These are phyloP conservation scores for Cladochytrium tenue DNA, from an alignment of 371 early-diverging fungal species.

Conservation along the genomic window DNA sequence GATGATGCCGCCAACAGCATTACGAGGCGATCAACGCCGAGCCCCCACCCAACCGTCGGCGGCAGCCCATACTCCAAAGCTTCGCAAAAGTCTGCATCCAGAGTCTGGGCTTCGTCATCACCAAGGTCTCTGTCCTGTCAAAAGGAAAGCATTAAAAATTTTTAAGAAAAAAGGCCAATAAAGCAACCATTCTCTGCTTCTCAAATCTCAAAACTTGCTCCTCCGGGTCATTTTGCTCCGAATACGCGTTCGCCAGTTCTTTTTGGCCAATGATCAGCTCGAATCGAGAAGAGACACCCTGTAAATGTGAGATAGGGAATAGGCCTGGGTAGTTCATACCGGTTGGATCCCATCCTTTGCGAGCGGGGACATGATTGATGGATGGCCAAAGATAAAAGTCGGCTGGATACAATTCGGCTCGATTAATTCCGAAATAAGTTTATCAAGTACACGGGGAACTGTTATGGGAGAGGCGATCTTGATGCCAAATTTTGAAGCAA, in stretches of 20 bases:
- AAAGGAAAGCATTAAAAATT: background rate
- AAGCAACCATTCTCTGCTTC: constrained; percentile 52
- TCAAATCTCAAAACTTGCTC: constrained; percentile 90
- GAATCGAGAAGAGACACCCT: constrained; percentile 77
- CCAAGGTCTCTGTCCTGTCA: constrained; percentile 65
- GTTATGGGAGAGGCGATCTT: constrained; percentile 71
- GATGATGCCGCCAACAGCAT: constrained; percentile 84
- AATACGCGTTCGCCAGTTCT: constrained; percentile 97
- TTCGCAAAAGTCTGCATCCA: constrained; percentile 84
- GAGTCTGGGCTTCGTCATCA: constrained; percentile 80
- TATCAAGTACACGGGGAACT: constrained; percentile 81
- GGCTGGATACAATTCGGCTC: constrained; percentile 92
- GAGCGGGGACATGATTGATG: constrained; percentile 89
- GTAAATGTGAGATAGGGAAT: too few relatives aligned
- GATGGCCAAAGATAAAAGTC: constrained; percentile 92
- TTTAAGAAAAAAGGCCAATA: background rate
- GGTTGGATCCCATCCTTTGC: constrained; percentile 77
- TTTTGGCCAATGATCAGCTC: constrained; percentile 92
- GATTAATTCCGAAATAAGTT: constrained; percentile 84
- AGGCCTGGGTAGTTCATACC: too few relatives aligned
- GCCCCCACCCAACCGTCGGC: constrained; percentile 98
- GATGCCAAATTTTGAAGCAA: constrained; percentile 61
- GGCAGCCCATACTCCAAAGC: constrained; percentile 95
- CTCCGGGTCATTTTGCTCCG: constrained; percentile 98
- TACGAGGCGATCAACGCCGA: constrained; percentile 93